A percentile compares a stretch with the other conserved stretches of the same genome.
Evolutionary conservation across 345 rosid genomes (phyloP).

Genomic region (Citrus trifoliata): DNA sequence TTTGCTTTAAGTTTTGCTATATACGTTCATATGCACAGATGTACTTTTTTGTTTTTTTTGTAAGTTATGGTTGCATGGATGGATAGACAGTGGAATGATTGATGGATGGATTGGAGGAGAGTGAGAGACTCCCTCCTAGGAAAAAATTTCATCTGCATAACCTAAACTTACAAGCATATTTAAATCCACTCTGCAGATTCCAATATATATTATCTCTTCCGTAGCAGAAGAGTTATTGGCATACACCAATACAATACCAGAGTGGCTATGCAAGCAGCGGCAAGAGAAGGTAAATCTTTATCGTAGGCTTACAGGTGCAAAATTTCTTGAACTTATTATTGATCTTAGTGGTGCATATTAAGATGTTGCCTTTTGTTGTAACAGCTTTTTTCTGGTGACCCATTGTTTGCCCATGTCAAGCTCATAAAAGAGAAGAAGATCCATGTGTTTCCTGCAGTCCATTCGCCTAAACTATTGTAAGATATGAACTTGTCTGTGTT

Average conservation of each 20-base stretch:
- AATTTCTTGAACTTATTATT: not conserved
- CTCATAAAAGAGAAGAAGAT: constrained; percentile 60
- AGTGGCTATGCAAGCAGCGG: constrained; percentile 77
- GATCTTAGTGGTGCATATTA: not conserved
- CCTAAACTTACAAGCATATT: not conserved
- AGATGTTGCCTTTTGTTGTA: constrained; percentile 18
- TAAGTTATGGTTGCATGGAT: not conserved
- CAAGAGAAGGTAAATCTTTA: constrained; percentile 62
- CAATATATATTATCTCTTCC: constrained; percentile 70
- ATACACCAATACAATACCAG: constrained; percentile 66
- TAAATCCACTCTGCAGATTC: constrained; percentile 48
- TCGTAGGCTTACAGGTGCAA: constrained; percentile 10
- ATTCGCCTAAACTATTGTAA: constrained; percentile 74
- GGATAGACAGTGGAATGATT: not conserved
- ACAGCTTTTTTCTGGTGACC: constrained; percentile 81
- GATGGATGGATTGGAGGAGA: not conserved
- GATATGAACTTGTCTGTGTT: constrained; percentile 16
- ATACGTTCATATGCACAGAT: not conserved
- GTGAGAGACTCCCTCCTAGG: not conserved
- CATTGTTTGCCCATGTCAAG: constrained; percentile 61
- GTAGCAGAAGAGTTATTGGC: constrained; percentile 78
- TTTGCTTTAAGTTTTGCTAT: not conserved
- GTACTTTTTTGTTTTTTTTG: not conserved
- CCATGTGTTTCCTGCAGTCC: constrained; percentile 63
- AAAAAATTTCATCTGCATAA: not conserved